Evolutionary conservation across 495 filamentous ascomycete genomes (phyloP), one percentile per base, ranked within the genome.

Genomic region (Penicillium lividum): DNA sequence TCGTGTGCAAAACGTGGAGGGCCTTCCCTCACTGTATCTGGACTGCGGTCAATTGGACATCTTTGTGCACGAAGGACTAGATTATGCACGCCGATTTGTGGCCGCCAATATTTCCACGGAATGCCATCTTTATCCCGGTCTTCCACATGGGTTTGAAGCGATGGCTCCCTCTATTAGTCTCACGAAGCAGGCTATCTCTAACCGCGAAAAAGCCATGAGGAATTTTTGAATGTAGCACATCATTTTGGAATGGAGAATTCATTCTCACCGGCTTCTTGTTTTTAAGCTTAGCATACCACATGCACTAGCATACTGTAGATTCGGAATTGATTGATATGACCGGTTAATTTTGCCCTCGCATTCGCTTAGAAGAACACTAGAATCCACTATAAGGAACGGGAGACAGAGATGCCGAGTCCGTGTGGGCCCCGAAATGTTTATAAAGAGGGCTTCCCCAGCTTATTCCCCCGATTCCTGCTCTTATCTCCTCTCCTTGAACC

Each of bases 81-180:
- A 68, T 4, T 73, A 67, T 61, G 68, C 55, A 13, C 34, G 34
- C 0, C 51, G 60, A 6, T 60, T 72, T 30, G n/a, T 67, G 31
- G 48, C 22, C 11, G 63, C 58, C 2, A 64, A 62, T 49, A 63
- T 72, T 27, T 42, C 56, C 15, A 48, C 53, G 6, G 71, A 73
- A 44, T 58, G 58, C 11, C 71, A 73, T 60, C n/a, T 72, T 0
- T 72, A 72, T 53, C 63, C 63, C 2, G 68, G 71, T 2, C 15
- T 67, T 34, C 62, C 65, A 27, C 71, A 72, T 68, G 62, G 55
- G 1, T 70, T 72, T 63, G 65, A 70, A 22, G 57, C 47, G 1
- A 18, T 72, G n/a, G 62, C 57, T 4, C 49, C 62, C 2, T 28
- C 28, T 1, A 46, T 53, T 1, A 52, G 30, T 27, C 28, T 52